phyloP scores from a whole-genome alignment of 2,329 filamentous ascomycete genomes.

The Colletotrichum camelliae region DNA sequence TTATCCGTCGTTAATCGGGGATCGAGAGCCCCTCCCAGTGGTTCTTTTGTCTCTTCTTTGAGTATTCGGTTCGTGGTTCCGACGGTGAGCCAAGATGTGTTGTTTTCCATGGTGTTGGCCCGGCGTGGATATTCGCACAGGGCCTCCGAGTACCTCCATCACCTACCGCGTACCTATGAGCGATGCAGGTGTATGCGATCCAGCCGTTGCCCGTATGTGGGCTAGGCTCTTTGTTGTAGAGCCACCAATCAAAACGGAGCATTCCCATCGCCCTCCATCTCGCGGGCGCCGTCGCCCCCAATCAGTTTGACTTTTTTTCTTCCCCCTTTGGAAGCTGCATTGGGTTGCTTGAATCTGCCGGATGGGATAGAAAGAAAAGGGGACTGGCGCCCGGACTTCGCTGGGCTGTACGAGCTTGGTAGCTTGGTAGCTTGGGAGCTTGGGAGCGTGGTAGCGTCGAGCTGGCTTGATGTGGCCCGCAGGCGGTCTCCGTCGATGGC shows the following conservation, averaged over 20 bases:
- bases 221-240: background rate
- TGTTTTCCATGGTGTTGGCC: background rate
- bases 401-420: background rate
- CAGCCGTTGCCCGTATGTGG: background rate
- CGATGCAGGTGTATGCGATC: background rate
- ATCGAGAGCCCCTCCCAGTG: background rate
- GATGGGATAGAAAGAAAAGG: background rate
- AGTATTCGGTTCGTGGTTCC: constrained; percentile 5
- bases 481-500: background rate
- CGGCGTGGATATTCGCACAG: background rate
- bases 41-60: background rate
- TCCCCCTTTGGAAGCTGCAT: background rate
- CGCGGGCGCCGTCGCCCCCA: background rate
- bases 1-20: background rate
- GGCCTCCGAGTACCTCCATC: background rate
- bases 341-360: background rate
- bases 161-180: background rate
- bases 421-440: background rate
- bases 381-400: background rate
- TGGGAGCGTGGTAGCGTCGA: background rate
- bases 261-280: background rate
- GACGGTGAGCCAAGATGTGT: constrained; percentile 6
- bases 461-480: background rate
- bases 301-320: background rate
- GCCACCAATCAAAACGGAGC: background rate